Base-by-base conservation (phyloP, 768 basidiomycete species). In the Serpula lacrymans region DNA sequence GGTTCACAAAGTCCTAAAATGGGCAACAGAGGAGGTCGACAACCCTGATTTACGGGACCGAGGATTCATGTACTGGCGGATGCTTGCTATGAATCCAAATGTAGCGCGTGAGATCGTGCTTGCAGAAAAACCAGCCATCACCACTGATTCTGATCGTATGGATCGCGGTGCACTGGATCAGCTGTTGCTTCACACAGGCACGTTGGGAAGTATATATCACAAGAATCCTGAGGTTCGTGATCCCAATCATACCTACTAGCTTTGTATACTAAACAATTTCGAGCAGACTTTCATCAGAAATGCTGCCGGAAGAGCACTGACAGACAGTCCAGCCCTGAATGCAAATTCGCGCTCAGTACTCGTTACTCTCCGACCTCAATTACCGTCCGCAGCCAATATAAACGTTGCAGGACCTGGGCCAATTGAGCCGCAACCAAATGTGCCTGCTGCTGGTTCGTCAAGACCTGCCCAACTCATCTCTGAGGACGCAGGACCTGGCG, bases 51-150 rank as follows among this genome's bases (percentile, higher is more conserved):
- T 99, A 16, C 78, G 96, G 24, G 96, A 99, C 63, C 74, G 96
- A 46, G 96, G 96, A 3, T 98, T 94, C 70, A 98, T 99, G 88
- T 99, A 98, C 66, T 99, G 96, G 96, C 82, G 96, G 27, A 75
- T 99, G 67, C 76, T 98, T 32, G 94, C 95, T 7, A 84, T 92
- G 53, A 92, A 96, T 57, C 92, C 94, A 2, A 68, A 82, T 6
- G 84, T 84, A 0, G 94, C 96, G 6, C 78, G 84, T 27, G 86
- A 91, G 49, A 86, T 98, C 47, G 94, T 98, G 25, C 72, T 98
- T 14, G 75, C 89, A 12, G 90, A 93, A 51, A 96, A 96, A 54
- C 96, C 96, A 22, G 74, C 92, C 2, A 98, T 99, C 49, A 94
- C 92, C n/a, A 98, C 91, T 2, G 95, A 98, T 59, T 90, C 93